Evolutionary conservation across 2,329 filamentous ascomycete species (phyloP), one percentile per base, ranked within the genome.

Genomic region (Hymenoscyphus infarciens): DNA sequence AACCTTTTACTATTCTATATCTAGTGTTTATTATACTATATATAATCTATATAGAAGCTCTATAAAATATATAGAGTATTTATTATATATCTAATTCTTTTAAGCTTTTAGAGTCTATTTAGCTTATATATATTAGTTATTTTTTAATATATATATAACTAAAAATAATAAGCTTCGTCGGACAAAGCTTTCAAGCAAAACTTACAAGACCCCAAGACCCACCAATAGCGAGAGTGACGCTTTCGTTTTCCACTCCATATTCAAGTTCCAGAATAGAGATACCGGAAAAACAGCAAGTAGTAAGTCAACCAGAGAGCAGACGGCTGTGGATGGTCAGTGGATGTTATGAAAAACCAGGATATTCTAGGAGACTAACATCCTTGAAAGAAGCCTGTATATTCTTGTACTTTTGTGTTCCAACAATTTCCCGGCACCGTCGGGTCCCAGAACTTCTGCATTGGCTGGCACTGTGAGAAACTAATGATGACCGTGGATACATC

Each of bases 301-400:
- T 25, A 52, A 52, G 22, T 52, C 45, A 15, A 52, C 45, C 45
- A 52, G 16, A 52, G 45, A n/a, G 45, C 45, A 52, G 22, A 52
- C 16, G 3, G 45, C 45, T 52, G n/a, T 19, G 22, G 16, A 16
- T 16, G 16, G 7, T 52, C 22, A 52, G 45, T 16, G 22, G 13
- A 2, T 52, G 45, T 16, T 19, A 8, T 27, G 25, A 27, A 4
- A 52, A 52, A 13, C 11, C 5, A 16, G 16, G 8, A 7, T 13
- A 25, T 25, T 52, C 3, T 11, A 13, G 22, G 16, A 52, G 22
- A 52, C 56, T 45, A 39, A 58, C 56, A 58, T 45, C 33, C 56
- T 58, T 58, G 56, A 45, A 58, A 58, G 16, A 42, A 58, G 11
- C 56, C 56, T 6, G 56, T 45, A 39, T 58, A 42, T 45, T 58